A percentile compares a stretch with the other conserved stretches of the same genome.
Evolutionary conservation across 1,284 basidiomycete species (phyloP).

Genomic region (Leccinum pallidistipes): DNA sequence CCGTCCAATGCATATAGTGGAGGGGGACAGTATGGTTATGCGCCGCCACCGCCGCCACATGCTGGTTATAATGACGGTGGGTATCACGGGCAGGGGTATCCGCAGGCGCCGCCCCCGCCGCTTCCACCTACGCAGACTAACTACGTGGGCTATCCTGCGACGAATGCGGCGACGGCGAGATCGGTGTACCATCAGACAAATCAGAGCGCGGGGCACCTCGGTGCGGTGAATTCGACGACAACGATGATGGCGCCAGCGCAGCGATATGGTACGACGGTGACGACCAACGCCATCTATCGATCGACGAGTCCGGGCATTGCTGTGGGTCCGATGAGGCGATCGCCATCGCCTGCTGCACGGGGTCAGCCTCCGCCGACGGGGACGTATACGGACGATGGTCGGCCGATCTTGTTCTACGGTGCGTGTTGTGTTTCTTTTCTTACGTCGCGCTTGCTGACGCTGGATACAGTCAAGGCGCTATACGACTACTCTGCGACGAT

Average conservation of each 20-base stretch:
- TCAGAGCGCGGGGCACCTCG: constrained; percentile 11
- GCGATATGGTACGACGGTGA: constrained; percentile 10
- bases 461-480: constrained; percentile 75
- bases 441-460: not conserved
- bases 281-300: constrained; percentile 9
- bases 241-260: not conserved
- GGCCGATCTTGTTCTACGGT: constrained; percentile 84
- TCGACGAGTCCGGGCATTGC: constrained; percentile 22
- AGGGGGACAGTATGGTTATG: constrained; percentile 18
- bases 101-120: constrained; percentile 12
- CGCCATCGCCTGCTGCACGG: constrained; percentile 39
- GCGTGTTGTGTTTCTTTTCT: constrained; percentile 14
- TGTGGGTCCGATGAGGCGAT: constrained; percentile 18
- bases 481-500: constrained; percentile 90
- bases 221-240: not conserved
- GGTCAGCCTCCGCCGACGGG: constrained; percentile 51
- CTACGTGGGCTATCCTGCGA: constrained; percentile 16
- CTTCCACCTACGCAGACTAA: constrained; percentile 3
- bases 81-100: constrained; percentile 17
- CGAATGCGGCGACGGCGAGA: not conserved
- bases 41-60: constrained; percentile 9
- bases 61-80: constrained; percentile 14
- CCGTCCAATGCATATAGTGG: constrained; percentile 13
- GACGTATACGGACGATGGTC: constrained; percentile 76
- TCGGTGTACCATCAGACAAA: constrained; percentile 11